Base-by-base conservation (phyloP, 495 filamentous ascomycete genomes). In the Xylaria cubensis region DNA sequence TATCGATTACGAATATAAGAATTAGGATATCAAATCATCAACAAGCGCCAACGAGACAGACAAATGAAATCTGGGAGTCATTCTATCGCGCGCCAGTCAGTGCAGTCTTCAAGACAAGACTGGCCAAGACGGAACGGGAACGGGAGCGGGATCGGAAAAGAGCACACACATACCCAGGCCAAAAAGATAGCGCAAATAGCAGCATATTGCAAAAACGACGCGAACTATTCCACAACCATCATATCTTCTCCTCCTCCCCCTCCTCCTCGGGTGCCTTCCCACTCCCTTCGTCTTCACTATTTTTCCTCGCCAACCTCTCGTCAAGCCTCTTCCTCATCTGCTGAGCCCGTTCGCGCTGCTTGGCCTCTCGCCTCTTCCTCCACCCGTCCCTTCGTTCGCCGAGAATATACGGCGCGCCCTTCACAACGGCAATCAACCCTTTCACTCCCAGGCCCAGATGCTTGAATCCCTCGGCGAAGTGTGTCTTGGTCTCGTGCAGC, bases 371-470 rank as follows among this genome's bases (percentile, higher is more conserved):
- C 48, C 72, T 64, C 71, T 56, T 44, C 21, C 46, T 53, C 41
- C 56, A 32, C 13, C n/a, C 15, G 58, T 79, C 74, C 8, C 61
- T 19, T 55, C 72, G 75, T 46, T 79, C 75, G 26, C 55, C 5
- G 17, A 78, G 1, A 12, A 80, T 5, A 36, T 78, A 76, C 3
- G 76, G 76, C 29, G 67, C 61, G 4, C 63, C 71, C 59, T 48
- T 56, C 21, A 75, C 64, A 7, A 74, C 75, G 9, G 69, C 65
- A 5, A 72, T 53, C 41, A 61, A 32, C 29, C 79, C 64, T 34
- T 48, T 56, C 9, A 78, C 13, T 21, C 75, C 80, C 4, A 71
- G 15, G 26, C n/a, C 39, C 10, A 81, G 65, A 36, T 82, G 78
- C n/a, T 68, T 19, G 48, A 63, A 50, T 0, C 77, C 73, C 53